These are phyloP conservation scores for Fusarium sp. DNA, from an alignment of 2,329 filamentous ascomycete species.

Conservation along the genomic window DNA sequence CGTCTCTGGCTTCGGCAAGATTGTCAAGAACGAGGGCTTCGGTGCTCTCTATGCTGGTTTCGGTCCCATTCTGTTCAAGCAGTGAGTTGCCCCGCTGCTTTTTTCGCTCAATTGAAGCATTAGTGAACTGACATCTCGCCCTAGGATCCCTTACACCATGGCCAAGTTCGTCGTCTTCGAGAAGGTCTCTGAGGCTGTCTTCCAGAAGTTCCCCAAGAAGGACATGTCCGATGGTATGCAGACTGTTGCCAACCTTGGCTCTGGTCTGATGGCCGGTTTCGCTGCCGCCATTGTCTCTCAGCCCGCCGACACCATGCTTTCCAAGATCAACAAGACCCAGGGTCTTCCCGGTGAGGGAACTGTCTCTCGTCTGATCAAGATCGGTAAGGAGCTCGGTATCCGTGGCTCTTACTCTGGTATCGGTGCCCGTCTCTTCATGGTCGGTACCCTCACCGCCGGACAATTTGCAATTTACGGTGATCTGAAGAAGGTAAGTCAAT, in stretches of 20 bases:
- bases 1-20: conserved; percentile 84
- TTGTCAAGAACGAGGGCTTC: conserved; percentile 83
- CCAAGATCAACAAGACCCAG: conserved; percentile 97
- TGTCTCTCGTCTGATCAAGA: conserved; percentile 85
- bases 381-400: conserved; percentile 86
- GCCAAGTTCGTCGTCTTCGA: conserved; percentile 96
- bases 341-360: conserved; percentile 88
- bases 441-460: conserved; percentile 80
- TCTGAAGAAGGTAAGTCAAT: conserved; percentile 36
- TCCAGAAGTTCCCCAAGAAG: conserved; percentile 77
- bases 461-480: conserved; percentile 93
- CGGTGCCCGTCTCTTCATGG: conserved; percentile 74
- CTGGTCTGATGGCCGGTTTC: conserved; percentile 73
- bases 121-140: conserved; percentile 37
- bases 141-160: conserved; percentile 91
- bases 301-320: conserved; percentile 93
- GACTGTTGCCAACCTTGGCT: conserved; percentile 82
- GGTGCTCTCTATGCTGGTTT: conserved; percentile 93
- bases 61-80: conserved; percentile 81
- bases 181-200: conserved; percentile 84
- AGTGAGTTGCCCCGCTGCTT: conserved; percentile 50
- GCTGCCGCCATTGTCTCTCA: conserved; percentile 89
- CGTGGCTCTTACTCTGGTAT: conserved; percentile 84
- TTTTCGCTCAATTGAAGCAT: not conserved
- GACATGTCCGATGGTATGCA: conserved; percentile 75